Percentiles rank a stretch among this genome's conserved stretches.
Conservation (phyloP, 768 basidiomycete species). For the Coprinellus micaceus region DNA sequence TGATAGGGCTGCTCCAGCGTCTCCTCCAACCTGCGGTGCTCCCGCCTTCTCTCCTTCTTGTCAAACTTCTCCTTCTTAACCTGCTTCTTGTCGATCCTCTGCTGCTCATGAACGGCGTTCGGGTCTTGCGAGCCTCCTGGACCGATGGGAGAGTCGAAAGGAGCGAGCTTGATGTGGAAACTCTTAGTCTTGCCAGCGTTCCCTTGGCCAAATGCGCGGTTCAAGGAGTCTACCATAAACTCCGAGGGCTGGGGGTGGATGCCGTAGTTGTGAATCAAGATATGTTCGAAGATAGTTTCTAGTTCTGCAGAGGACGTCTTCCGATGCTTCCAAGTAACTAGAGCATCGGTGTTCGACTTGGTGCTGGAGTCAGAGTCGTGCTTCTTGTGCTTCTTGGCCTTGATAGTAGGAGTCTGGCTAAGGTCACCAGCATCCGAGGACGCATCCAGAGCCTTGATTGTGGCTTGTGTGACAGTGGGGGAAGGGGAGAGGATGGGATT, state of each 20-base stretch:
- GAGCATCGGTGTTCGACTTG: conserved; percentile 14
- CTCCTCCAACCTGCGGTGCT: conserved; percentile 2
- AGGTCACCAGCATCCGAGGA: not conserved
- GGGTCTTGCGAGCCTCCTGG: conserved; percentile 8
- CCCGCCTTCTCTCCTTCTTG: conserved; percentile 19
- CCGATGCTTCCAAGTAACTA: conserved; percentile 27
- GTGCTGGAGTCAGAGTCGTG: conserved; percentile 5
- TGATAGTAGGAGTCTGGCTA: conserved; percentile 3
- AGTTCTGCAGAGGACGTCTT: conserved; percentile 25
- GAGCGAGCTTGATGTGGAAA: conserved; percentile 57
- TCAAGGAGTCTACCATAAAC: conserved; percentile 43
- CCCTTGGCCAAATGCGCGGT: conserved; percentile 48
- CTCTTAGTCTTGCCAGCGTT: conserved; percentile 41
- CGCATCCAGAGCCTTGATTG: not conserved
- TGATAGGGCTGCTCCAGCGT: not conserved
- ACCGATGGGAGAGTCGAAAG: conserved; percentile 34
- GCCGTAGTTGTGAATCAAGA: conserved; percentile 51
- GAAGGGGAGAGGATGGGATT: conserved; percentile 7
- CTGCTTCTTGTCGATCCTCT: conserved; percentile 24
- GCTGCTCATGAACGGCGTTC: conserved; percentile 20
- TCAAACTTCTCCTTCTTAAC: conserved; percentile 20
- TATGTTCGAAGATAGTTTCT: conserved; percentile 56
- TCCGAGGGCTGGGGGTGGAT: conserved; percentile 51
- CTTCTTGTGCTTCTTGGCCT: conserved; percentile 2
- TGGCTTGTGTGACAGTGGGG: conserved; percentile 9